phyloP scores from a whole-genome alignment of 345 rosid genomes.

The Dipteronia dyeriana region DNA sequence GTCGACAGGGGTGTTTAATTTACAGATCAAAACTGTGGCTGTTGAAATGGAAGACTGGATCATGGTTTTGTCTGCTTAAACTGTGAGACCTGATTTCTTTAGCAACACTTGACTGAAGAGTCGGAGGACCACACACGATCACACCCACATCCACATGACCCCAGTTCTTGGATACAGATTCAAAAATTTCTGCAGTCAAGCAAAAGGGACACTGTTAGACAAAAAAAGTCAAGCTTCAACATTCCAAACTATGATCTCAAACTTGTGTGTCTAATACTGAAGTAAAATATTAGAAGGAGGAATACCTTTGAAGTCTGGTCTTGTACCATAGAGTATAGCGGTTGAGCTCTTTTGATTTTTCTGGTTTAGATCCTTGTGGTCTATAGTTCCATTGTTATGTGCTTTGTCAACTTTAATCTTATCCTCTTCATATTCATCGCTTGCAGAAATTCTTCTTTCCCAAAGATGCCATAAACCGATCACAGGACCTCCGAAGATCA shows the following conservation, averaged over 20 bases:
- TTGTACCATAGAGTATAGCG: conserved; percentile 59
- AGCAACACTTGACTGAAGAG: conserved; percentile 75
- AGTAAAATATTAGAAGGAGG: neutral
- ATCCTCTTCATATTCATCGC: conserved; percentile 22
- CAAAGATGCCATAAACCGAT: conserved; percentile 71
- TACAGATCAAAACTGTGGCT: conserved; percentile 82
- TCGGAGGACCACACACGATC: conserved; percentile 77
- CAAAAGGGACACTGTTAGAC: neutral
- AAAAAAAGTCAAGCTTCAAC: neutral
- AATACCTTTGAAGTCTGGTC: conserved; percentile 84
- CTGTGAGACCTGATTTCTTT: conserved; percentile 69
- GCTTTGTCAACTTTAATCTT: conserved; percentile 16
- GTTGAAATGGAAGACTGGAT: conserved; percentile 69
- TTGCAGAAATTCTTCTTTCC: conserved; percentile 37
- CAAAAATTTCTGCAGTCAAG: conserved; percentile 64
- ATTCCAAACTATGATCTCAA: neutral
- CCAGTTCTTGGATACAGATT: conserved; percentile 48
- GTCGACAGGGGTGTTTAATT: conserved; percentile 23
- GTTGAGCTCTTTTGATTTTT: conserved; percentile 29
- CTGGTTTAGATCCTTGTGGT: conserved; percentile 12
- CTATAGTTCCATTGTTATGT: conserved; percentile 11
- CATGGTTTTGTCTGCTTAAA: conserved; percentile 36
- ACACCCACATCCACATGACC: conserved; percentile 83
- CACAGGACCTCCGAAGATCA: conserved; percentile 70
- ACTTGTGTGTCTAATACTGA: neutral